Percentiles rank a stretch among this genome's conserved stretches.
Conservation (phyloP, 768 basidiomycete genomes). For the Hericium coralloides region DNA sequence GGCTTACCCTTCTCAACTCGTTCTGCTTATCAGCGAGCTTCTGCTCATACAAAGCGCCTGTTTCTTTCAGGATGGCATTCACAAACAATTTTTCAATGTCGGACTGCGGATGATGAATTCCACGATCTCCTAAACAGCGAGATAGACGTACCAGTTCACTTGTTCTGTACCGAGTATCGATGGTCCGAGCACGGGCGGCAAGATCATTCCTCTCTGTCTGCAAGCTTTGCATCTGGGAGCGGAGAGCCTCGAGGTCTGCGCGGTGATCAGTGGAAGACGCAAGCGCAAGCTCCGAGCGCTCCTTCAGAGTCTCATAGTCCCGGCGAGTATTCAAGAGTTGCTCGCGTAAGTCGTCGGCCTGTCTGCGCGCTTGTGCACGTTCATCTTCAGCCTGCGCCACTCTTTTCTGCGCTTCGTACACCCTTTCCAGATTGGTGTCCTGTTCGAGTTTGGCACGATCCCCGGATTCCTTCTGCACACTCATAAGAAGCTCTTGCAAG, state of each 20-base stretch:
- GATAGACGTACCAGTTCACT: slow-evolving; percentile 20
- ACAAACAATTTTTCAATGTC: slow-evolving; percentile 25
- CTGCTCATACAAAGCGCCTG: slow-evolving; percentile 24
- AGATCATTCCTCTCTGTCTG: slow-evolving; percentile 16
- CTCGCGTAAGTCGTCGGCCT: slow-evolving; percentile 7
- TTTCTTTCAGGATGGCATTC: slow-evolving; percentile 20
- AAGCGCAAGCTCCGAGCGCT: slow-evolving; percentile 15
- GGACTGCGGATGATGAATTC: neutral
- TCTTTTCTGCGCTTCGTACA: slow-evolving; percentile 11
- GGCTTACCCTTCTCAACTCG: slow-evolving; percentile 24
- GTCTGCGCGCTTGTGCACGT: slow-evolving; percentile 5
- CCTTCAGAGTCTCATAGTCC: slow-evolving; percentile 11
- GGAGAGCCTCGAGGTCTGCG: slow-evolving; percentile 17
- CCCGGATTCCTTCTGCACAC: slow-evolving; percentile 7
- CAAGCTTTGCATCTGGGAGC: slow-evolving; percentile 12
- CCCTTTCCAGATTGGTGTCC: slow-evolving; percentile 3
- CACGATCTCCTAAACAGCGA: neutral
- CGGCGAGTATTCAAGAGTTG: slow-evolving; percentile 7
- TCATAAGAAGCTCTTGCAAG: slow-evolving; percentile 7
- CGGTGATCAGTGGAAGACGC: slow-evolving; percentile 12
- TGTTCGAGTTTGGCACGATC: slow-evolving; percentile 7
- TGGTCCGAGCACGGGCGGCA: slow-evolving; percentile 16
- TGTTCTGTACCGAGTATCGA: slow-evolving; percentile 21
- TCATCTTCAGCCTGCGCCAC: slow-evolving; percentile 11
- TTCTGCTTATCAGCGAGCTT: slow-evolving; percentile 26